Conservation (phyloP, 2,329 filamentous ascomycete species). For the Sphaerulina musiva region DNA sequence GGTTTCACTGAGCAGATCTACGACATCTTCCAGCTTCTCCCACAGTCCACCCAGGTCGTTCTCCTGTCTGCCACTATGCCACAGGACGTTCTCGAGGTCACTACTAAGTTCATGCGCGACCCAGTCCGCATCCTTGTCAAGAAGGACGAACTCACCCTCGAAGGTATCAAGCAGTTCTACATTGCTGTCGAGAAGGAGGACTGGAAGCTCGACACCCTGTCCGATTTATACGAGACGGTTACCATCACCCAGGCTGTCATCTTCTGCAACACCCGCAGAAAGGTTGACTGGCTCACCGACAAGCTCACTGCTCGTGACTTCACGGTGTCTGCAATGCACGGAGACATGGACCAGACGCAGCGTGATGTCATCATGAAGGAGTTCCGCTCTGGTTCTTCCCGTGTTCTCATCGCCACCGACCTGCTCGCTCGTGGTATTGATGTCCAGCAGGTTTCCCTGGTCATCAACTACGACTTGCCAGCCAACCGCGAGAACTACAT, state of each 20-base stretch:
- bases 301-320: constrained; percentile 97
- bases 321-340: constrained; percentile 99
- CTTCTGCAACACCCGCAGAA: constrained; percentile 99
- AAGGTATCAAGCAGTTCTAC: constrained; percentile 99
- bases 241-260: constrained; percentile 99
- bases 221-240: constrained; percentile 97
- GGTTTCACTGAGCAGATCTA: constrained; percentile 99
- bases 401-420: constrained; percentile 97
- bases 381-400: constrained; percentile 96
- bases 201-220: constrained; percentile 99
- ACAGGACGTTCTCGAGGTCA: constrained; percentile 97
- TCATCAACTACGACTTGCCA: constrained; percentile 99
- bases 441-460: constrained; percentile 97
- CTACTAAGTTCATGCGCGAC: constrained; percentile 99
- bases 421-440: constrained; percentile 98
- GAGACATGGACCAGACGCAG: constrained; percentile 97
- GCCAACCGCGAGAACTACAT: constrained; percentile 99
- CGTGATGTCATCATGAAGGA: constrained; percentile 99
- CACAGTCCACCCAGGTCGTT: constrained; percentile 96
- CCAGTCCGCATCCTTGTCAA: constrained; percentile 98
- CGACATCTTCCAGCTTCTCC: constrained; percentile 98
- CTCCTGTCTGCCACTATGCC: constrained; percentile 98
- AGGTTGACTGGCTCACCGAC: constrained; percentile 99
- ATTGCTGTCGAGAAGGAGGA: constrained; percentile 99
- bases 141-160: constrained; percentile 98